Evolutionary conservation across 2,329 filamentous ascomycete genomes (phyloP), one percentile per base, ranked within the genome.

Genomic region (Simplicillium sp.): DNA sequence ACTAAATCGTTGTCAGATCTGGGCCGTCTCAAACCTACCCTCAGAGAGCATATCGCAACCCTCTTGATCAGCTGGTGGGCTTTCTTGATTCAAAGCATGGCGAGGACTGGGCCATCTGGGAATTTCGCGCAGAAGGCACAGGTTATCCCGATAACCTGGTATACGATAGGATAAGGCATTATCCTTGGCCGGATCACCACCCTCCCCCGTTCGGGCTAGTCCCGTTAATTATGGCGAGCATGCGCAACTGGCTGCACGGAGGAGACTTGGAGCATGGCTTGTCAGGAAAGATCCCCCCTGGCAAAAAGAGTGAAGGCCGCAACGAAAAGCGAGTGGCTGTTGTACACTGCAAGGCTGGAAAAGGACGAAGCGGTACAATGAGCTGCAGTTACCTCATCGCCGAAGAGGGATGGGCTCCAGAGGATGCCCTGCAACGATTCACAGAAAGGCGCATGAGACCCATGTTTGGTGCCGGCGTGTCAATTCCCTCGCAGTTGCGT

Each of bases 341-440:
- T 7, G 87, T 97, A 7, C 92, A 98, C 61, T 97, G 92, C 68
- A 97, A 97, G 59, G 92, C 92, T 1, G 92, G 92, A 3, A 98
- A 98, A 62, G 92, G 92, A 2, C 74, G 92, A 38, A 94, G 87
- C 48, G 92, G 92, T 4, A 95, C 87, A 0, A 79, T 87, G 52
- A 82, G 83, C 25, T 94, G 87, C 61, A 86, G 84, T 51, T 97
- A 95, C 58, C 68, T 98, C 43, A 92, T 98, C 52, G 81, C 84
- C 7, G 86, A 97, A 57, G 84, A 92, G 54, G 75, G 73, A 1
- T 78, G 74, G 75, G 66, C 60, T 16, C 58, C 67, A 0, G 65
- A 73, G 44, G 62, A 75, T 39, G 75, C 75, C 1, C 64, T 78
- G 7, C 65, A 64, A 1, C 61, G 73, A 13, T 80, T 79, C 50